Evolutionary conservation across 768 basidiomycete genomes (phyloP), one percentile per base, ranked within the genome.

Genomic region (Suillus placidus): DNA sequence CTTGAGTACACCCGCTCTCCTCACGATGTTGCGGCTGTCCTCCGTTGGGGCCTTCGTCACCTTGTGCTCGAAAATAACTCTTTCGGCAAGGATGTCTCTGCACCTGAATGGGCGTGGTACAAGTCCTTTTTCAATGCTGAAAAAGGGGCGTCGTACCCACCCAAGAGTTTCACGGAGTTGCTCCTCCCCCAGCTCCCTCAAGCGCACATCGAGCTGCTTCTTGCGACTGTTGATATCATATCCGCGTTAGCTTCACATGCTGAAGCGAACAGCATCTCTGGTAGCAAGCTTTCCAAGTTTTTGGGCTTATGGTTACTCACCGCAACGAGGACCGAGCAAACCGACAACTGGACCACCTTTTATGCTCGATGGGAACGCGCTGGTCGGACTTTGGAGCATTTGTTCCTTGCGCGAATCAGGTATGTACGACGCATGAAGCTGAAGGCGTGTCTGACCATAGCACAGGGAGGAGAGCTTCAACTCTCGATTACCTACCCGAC

Each of bases 31-130:
- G 91, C 93, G 18, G 88, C 92, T 32, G 89, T 93, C 18, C 80
- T 94, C 20, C 88, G 93, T 52, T 94, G 93, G 93, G 90, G 85
- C 42, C 75, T 94, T 35, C 87, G 92, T 37, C 92, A 94, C 72
- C 80, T 93, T 52, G 80, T 85, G 35, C 79, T 93, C 6, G 85
- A 89, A 35, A 83, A 84, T 6, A 76, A 78, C 26, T 80, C 79
- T 18, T 91, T 93, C 67, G 91, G 90, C 35, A 85, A 82, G 52
- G 80, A 84, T 55, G 6, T 30, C 18, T 61, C 80, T 80, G 61
- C 74, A 79, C 54, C 79, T 75, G 71, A 87, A 83, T 85, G 85
- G 72, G 77, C 76, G 4, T 94, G 93, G 93, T 94, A 93, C 75
- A 79, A 76, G 43, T 71, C 80, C 1, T 94, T 93, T 75, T 80